Evolutionary conservation across 2,329 filamentous ascomycete species (phyloP), one percentile per base, ranked within the genome.

Genomic region (Cladosporium sp.): DNA sequence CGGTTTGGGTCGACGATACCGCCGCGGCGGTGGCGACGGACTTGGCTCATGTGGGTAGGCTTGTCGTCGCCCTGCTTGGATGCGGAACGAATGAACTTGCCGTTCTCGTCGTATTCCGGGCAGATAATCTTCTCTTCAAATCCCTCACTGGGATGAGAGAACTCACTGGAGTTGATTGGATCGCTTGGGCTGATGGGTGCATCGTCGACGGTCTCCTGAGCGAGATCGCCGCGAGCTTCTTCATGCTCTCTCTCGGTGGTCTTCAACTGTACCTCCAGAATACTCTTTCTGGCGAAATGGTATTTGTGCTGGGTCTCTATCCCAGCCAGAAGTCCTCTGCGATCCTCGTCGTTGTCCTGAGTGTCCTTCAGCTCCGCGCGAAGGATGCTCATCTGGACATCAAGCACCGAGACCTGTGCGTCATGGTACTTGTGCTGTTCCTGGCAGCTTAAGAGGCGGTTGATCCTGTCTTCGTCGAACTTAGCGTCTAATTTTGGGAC

Each of bases 221-320:
- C 45, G 18, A 41, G 17, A 8, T 36, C 45, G 38, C 45, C 24
- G 7, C 45, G 13, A 36, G 53, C 51, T n/a, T 50, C 47, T 29
- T 58, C 50, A 18, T 51, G 51, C 34, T 58, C 53, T 7, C 38
- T 49, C 19, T 56, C 39, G n/a, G 54, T 43, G 17, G 47, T 30
- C n/a, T 43, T 48, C 11, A 56, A 19, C 17, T 58, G 47, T 1
- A 45, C 29, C 37, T 52, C 43, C 2, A 55, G 32, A 13, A 5
- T n/a, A 13, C 7, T 12, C 8, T 13, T 19, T 8, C 15, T 32
- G 7, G 4, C 17, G 3, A 12, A 12, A n/a, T 41, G 37, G 15
- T n/a, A 36, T n/a, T 36, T 36, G 13, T 7, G 32, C 13, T 15
- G 11, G 22, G 22, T 27, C 22, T 27, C 22, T 27, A 27, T 27